Evolutionary conservation across 1,284 basidiomycete genomes (phyloP).

Genomic region (Kalmanozyma brasiliensis): DNA sequence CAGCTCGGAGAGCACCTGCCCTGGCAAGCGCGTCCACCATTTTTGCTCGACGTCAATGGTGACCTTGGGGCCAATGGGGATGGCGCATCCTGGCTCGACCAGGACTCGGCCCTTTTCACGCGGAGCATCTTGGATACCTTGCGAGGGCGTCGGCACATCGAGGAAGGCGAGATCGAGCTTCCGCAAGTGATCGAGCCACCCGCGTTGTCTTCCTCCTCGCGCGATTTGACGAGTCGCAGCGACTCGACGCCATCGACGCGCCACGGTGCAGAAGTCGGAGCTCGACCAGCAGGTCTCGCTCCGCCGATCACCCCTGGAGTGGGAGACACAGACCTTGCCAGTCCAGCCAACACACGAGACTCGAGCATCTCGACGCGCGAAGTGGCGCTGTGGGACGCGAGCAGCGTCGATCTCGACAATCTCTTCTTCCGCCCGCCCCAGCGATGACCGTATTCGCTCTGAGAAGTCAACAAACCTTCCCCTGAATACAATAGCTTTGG

Average conservation of each 20-base stretch:
- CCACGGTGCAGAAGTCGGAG: too few species aligned
- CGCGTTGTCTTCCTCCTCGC: neutral
- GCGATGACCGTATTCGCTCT: constrained; percentile 1
- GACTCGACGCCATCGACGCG: too few species aligned
- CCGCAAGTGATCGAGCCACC: too few species aligned
- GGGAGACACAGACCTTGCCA: neutral
- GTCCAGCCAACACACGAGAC: neutral
- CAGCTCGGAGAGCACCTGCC: constrained; percentile 12
- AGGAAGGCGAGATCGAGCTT: too few species aligned
- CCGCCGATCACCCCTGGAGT: too few species aligned
- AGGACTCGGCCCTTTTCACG: neutral
- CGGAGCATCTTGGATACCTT: neutral
- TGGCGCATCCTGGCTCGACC: constrained; percentile 2
- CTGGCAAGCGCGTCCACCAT: neutral
- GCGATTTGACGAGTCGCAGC: constrained; percentile 3
- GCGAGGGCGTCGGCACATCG: too few species aligned
- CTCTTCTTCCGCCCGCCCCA: constrained; percentile 36
- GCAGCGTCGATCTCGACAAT: constrained; percentile 13
- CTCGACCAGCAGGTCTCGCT: too few species aligned
- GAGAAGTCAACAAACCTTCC: too few species aligned
- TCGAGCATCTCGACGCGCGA: constrained; percentile 11
- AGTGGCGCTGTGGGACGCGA: constrained; percentile 19
- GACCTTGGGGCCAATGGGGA: neutral
- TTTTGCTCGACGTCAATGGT: too few species aligned
- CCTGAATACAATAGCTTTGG: too few species aligned